Conservation (phyloP, 2,329 filamentous ascomycete genomes). For the Xylaria sp. region DNA sequence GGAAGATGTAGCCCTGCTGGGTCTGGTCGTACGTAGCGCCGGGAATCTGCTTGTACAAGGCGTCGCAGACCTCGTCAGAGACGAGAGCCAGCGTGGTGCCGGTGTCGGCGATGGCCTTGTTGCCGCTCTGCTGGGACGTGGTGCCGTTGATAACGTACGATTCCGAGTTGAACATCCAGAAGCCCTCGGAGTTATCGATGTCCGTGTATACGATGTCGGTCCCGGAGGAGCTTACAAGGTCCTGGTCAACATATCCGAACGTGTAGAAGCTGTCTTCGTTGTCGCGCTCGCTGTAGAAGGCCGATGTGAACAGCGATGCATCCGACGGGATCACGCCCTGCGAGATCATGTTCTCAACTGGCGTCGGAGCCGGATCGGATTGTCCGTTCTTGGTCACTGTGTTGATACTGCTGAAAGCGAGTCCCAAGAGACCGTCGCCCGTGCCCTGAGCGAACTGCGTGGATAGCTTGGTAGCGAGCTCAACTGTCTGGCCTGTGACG, state of each 20-base stretch:
- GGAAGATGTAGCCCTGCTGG: conserved; percentile 73
- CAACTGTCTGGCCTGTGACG: conserved; percentile 71
- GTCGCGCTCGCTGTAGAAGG: conserved; percentile 68
- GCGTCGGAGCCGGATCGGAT: conserved; percentile 66
- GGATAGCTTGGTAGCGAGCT: conserved; percentile 71
- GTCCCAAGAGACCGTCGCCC: conserved; percentile 73
- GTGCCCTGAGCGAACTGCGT: conserved; percentile 64
- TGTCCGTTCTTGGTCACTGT: conserved; percentile 59
- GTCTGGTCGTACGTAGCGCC: conserved; percentile 66
- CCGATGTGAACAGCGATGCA: conserved; percentile 71
- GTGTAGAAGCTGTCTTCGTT: conserved; percentile 69
- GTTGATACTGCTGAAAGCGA: conserved; percentile 73
- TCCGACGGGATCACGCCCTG: conserved; percentile 58
- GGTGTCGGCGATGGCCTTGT: conserved; percentile 77
- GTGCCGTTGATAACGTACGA: conserved; percentile 66
- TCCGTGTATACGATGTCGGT: conserved; percentile 68
- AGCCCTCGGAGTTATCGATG: conserved; percentile 72
- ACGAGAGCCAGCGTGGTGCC: conserved; percentile 76
- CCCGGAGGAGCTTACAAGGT: conserved; percentile 63
- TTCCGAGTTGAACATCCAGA: conserved; percentile 73
- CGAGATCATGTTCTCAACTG: conserved; percentile 75
- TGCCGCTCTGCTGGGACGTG: conserved; percentile 57
- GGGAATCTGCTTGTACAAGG: conserved; percentile 72
- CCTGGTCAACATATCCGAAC: conserved; percentile 76
- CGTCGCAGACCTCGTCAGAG: conserved; percentile 68